phyloP scores from a whole-genome alignment of 805 yeast genomes.

The Starmerella floris region DNA sequence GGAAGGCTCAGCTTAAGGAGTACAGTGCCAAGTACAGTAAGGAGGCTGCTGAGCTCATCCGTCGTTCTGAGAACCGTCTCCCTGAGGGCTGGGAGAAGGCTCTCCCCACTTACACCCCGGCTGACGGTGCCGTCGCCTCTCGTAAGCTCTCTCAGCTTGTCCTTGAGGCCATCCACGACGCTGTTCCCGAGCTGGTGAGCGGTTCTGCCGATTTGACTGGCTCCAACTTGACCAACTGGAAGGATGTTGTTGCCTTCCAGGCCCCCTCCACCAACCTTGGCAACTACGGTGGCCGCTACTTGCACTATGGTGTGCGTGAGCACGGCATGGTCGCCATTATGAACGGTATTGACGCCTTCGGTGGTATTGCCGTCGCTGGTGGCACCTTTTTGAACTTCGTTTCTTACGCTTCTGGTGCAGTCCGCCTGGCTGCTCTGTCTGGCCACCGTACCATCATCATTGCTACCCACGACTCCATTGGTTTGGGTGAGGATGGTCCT shows the following conservation, averaged over 20 bases:
- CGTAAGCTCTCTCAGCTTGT: slow-evolving; percentile 86
- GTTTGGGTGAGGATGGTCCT: slow-evolving; percentile 47
- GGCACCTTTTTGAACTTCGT: slow-evolving; percentile 96
- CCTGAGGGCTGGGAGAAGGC: slow-evolving; percentile 69
- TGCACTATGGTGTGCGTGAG: slow-evolving; percentile 97
- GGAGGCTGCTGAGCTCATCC: slow-evolving; percentile 60
- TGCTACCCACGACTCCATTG: slow-evolving; percentile 46
- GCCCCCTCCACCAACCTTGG: slow-evolving; percentile 70
- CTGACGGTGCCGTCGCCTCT: slow-evolving; percentile 76
- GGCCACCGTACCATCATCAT: slow-evolving; percentile 37
- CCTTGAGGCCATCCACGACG: slow-evolving; percentile 46
- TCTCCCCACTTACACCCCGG: slow-evolving; percentile 67
- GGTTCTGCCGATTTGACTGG: slow-evolving; percentile 98
- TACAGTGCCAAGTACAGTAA: slow-evolving; percentile 63
- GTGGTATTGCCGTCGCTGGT: slow-evolving; percentile 78
- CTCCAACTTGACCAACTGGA: slow-evolving; percentile 86
- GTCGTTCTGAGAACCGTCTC: slow-evolving; percentile 65
- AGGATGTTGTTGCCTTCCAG: slow-evolving; percentile 81
- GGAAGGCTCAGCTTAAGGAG: slow-evolving; percentile 51
- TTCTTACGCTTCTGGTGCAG: slow-evolving; percentile 43
- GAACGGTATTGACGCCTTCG: slow-evolving; percentile 91
- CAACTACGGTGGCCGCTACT: slow-evolving; percentile 79
- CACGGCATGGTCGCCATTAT: slow-evolving; percentile 98
- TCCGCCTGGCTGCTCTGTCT: slow-evolving; percentile 38
- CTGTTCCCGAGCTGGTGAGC: slow-evolving; percentile 80